Conservation (phyloP, 2,329 filamentous ascomycete species). For the Zymoseptoria brevis region DNA sequence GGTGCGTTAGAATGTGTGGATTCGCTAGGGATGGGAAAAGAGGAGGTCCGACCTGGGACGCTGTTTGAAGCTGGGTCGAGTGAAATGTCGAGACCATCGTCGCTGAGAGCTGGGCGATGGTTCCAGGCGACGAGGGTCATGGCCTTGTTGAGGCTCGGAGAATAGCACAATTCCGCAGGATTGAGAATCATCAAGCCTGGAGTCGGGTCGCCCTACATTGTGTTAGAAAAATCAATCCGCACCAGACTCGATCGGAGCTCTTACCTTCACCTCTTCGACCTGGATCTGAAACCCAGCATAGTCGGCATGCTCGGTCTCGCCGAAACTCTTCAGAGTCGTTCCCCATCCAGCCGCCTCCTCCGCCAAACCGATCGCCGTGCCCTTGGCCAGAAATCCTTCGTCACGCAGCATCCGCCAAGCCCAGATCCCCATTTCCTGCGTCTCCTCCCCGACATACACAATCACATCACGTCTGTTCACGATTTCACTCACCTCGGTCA, state of each 20-base stretch:
- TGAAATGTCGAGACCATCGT: slow-evolving; percentile 53
- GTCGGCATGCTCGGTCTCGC: neutral
- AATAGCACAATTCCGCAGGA: slow-evolving; percentile 69
- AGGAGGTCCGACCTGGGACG: slow-evolving; percentile 36
- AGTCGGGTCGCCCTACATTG: slow-evolving; percentile 18
- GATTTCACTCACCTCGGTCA: slow-evolving; percentile 46
- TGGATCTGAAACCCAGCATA: slow-evolving; percentile 1
- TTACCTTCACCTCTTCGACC: neutral
- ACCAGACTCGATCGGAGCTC: neutral
- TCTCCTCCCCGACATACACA: slow-evolving; percentile 64
- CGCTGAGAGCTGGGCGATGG: slow-evolving; percentile 46
- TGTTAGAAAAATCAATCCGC: slow-evolving; percentile 5
- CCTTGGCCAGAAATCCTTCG: slow-evolving; percentile 57
- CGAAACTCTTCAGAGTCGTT: neutral
- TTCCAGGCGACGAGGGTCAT: slow-evolving; percentile 53
- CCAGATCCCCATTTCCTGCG: slow-evolving; percentile 66
- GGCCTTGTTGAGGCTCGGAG: slow-evolving; percentile 52
- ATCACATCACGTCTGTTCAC: slow-evolving; percentile 51
- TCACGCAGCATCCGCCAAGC: slow-evolving; percentile 60
- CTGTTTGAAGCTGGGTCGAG: slow-evolving; percentile 40
- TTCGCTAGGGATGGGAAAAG: neutral
- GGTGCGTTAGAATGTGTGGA: neutral
- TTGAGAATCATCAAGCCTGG: slow-evolving; percentile 70
- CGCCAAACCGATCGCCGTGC: slow-evolving; percentile 62
- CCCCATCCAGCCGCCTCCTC: slow-evolving; percentile 32